Base-by-base conservation (phyloP, 139 green algal genomes). In the Bryopsis sp. region DNA sequence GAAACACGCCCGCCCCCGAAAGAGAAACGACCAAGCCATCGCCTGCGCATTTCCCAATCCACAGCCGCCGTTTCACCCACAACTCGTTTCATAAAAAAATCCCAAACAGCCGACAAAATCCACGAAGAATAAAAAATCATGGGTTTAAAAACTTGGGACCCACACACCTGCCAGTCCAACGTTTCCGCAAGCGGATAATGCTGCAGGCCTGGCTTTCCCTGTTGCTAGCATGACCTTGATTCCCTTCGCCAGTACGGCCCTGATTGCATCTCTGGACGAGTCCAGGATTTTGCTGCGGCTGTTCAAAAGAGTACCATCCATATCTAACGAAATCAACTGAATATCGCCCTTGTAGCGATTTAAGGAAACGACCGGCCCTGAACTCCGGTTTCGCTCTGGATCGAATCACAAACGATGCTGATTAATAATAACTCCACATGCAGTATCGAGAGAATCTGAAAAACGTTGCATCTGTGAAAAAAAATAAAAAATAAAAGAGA, bases 151-250 rank as follows among this genome's bases (percentile, higher is more conserved):
- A 19, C 48, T 39, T 7, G 43, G 63, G 22, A 7, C 38, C 33
- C 48, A 24, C 54, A 48, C 54, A 78, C 84, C 86, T 67, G 79
- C 76, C 11, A 96, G 79, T 0, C 82, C 85, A 2, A 81, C 85
- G 1, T 71, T 68, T 0, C 67, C 31, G 34, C 85, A 79, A 0
- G 90, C 90, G 19, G 58, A 61, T 0, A 90, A 65, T 11, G 92
- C 92, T 1, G 90, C 92, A 2, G 90, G 84, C n/a, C 92, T 72
- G 8, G 93, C 93, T 72, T 98, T 98, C 54, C 93, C 93, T 2
- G 93, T 98, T 6, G 93, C 93, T 36, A 96, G 74, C 35, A 94
- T 74, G 28, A 98, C 81, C 0, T 29, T 70, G 43, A 97, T 81
- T 2, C 91, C 90, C 3, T 37, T 19, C 0, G 50, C 76, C 0